Base-by-base conservation (phyloP, 805 yeast genomes). In the Saccharomyces paradoxus region DNA sequence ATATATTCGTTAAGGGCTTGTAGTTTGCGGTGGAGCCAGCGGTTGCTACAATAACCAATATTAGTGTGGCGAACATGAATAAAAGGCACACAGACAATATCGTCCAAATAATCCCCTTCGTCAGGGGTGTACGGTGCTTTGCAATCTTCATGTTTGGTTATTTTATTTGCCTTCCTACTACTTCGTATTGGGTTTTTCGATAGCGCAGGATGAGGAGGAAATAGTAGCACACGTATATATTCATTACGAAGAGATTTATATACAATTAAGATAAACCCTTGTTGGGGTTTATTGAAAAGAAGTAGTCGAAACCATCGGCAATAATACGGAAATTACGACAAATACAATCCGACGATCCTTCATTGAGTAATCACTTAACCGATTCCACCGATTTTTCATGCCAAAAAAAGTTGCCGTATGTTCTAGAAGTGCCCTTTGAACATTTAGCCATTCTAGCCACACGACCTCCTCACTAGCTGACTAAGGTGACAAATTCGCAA, bases 1-100 rank as follows among this genome's bases (percentile, higher is more conserved):
- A 69, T 41, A 70, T 59, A 32, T 68, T 60, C 12, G 59, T 68
- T 31, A 64, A 53, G 30, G 72, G 71, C 48, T 56, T 60, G 49
- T 66, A 64, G 55, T 68, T 63, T 1, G 69, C 55, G 13, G 67
- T 56, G 10, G 71, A 62, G 49, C 73, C 73, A 5, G 69, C 67
- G 2, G 66, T 66, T 28, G 68, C 64, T 24, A 69, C 60, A 48
- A 64, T 65, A 12, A 67, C 61, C 55, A 67, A 53, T 28, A 70
- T 55, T 41, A 69, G 60, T 13, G 67, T 53, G 2, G 67, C 55
- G 28, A 69, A 58, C 10, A 64, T 59, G 50, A 67, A 64, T 5
- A 37, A 10, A 17, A 37, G 22, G 22, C 44, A 37, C 24, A 37
- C 44, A 21, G 44, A 37, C 24, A 37, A 21, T 37, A 37, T 37